Percentiles rank a stretch among this genome's conserved stretches.
These are phyloP conservation scores for Neopestalotiopsis clavispora DNA, from an alignment of 2,329 filamentous ascomycete genomes.

Conservation along the genomic window DNA sequence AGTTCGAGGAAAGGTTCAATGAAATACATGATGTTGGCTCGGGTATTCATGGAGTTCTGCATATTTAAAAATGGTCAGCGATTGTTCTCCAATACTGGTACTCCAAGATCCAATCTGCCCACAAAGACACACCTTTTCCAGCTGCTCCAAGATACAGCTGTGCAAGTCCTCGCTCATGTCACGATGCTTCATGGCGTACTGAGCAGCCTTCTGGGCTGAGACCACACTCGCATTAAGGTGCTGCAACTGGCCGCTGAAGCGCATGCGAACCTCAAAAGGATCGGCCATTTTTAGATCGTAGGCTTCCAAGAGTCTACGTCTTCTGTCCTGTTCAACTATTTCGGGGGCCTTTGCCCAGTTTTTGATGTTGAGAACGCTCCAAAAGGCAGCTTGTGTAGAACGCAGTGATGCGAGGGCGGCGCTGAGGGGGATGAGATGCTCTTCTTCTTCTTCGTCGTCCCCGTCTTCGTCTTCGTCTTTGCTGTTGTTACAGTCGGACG, in stretches of 20 bases:
- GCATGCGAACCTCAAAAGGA: conserved; percentile 97
- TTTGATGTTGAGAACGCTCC: background rate
- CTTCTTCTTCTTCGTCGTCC: background rate
- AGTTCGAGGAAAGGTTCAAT: conserved; percentile 93
- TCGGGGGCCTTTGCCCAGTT: conserved; percentile 44
- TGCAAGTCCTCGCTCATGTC: conserved; percentile 98
- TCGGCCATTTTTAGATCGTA: conserved; percentile 60
- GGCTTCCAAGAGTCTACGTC: conserved; percentile 31
- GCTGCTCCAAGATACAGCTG: conserved; percentile 94
- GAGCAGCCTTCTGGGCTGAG: conserved; percentile 88
- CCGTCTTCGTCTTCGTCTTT: background rate
- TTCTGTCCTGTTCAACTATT: conserved; percentile 37
- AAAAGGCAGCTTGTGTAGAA: background rate
- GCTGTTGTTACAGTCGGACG: background rate
- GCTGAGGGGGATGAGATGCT: background rate
- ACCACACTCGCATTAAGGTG: conserved; percentile 90
- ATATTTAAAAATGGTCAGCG: background rate
- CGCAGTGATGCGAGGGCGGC: background rate
- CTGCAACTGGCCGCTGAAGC: conserved; percentile 88
- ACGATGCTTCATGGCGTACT: conserved; percentile 91
- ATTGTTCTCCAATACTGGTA: background rate
- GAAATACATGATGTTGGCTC: conserved; percentile 99
- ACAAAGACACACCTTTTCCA: conserved; percentile 70
- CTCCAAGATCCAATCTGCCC: background rate
- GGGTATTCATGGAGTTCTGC: conserved; percentile 92